Conservation (phyloP, 148 eudicot species). For the Diospyros kaki region DNA sequence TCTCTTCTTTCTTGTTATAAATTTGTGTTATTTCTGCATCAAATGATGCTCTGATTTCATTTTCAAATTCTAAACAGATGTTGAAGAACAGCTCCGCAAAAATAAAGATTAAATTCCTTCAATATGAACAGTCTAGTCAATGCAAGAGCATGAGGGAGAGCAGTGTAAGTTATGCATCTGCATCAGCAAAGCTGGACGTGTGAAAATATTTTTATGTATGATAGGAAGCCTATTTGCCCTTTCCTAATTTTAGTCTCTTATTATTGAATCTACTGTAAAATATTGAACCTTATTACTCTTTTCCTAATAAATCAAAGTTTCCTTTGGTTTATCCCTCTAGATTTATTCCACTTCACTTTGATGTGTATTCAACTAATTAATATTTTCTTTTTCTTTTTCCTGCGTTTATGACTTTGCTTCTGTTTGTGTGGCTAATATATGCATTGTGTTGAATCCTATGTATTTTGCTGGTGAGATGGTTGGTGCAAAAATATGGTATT, state of each 20-base stretch:
- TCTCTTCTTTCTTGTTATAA: not conserved
- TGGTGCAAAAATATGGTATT: not conserved
- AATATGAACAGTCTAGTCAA: conserved; percentile 91
- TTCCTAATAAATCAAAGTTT: not conserved
- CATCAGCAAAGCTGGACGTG: conserved; percentile 65
- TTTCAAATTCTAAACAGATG: conserved; percentile 46
- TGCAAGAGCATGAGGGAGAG: conserved; percentile 92
- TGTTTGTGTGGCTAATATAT: too few species aligned
- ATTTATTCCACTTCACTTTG: not conserved
- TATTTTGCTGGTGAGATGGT: too few species aligned
- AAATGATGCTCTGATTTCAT: not conserved
- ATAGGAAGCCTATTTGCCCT: not conserved
- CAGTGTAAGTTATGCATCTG: conserved; percentile 98
- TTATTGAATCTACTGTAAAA: not conserved
- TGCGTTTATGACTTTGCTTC: too few species aligned
- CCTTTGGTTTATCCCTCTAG: not conserved
- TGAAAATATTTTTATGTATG: conserved; percentile 11
- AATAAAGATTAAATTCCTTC: conserved; percentile 74
- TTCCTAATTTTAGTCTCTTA: too few species aligned
- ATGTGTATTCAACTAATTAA: not conserved
- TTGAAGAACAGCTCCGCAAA: conserved; percentile 64
- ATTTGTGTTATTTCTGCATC: not conserved
- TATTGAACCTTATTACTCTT: not conserved
- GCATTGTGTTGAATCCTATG: too few species aligned
- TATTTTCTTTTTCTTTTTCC: not conserved